Base-by-base conservation (phyloP, 2,329 filamentous ascomycete species). In the Fusarium haematococcum region DNA sequence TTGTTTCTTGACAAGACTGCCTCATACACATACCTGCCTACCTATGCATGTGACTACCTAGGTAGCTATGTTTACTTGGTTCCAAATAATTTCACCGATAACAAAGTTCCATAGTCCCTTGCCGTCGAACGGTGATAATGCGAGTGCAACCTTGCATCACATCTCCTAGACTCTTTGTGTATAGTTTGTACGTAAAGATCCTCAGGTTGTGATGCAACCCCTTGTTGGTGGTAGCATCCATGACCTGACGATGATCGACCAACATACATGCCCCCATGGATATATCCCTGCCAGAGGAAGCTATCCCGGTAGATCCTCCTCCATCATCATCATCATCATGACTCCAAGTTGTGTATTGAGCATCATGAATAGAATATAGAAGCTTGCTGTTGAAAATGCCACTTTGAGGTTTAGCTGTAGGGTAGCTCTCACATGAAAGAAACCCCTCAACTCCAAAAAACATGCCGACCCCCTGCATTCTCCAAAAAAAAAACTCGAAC, bases 401-500 rank as follows among this genome's bases (percentile, higher is more conserved):
- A 2, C 11, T 27, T n/a, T 3, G n/a, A 7, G 6, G 14, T 20
- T 6, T 10, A 1, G 30, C 30, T 75, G 37, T 25, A 75, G 73
- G 73, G 73, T 75, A 75, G 16, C 25, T 30, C 37, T 71, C 61
- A 69, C 61, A 75, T 63, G 70, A 54, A 52, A 54, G 48, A 54
- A 54, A 54, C 48, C 48, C 27, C n/a, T 69, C 39, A 73, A 74
- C 71, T 74, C 65, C 70, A 75, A 68, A 67, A 67, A 69, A 74
- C 13, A 43, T 14, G 11, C 11, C 10, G 13, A 63, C 35, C 63
- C 73, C 63, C 63, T 70, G 66, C 50, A 54, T 41, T 68, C 69
- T 69, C 48, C 73, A 73, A 67, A 57, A 43, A 43, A 45, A 48
- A 48, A 25, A 25, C 20, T 23, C 23, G 43, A 59, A 59, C 70